Evolutionary conservation across 768 basidiomycete species (phyloP), one percentile per base, ranked within the genome.

Genomic region (Suillus ampliporus): DNA sequence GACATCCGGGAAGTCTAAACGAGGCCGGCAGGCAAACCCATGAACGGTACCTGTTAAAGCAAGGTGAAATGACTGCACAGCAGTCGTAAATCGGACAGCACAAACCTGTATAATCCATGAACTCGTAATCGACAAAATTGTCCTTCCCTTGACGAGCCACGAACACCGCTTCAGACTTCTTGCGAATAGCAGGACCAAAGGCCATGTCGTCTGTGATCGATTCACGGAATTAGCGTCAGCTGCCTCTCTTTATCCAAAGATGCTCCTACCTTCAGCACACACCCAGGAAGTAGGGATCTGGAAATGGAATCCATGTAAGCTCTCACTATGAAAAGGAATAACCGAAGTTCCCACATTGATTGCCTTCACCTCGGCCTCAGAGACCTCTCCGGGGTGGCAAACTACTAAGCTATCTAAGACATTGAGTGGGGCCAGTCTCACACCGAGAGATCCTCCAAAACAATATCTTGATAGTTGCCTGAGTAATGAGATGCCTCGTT

Each of bases 21-120:
- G 80, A 4, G 83, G 84, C 15, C 83, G 77, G 34, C 75, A 72
- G 3, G 82, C 83, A 28, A 86, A 86, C 28, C 85, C 82, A 59
- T 83, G 84, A 2, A 66, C 65, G 17, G 80, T 85, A 64, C 79
- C 83, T 83, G 50, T 8, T 54, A n/a, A 43, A 44, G 21, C n/a
- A 4, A 23, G 14, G 44, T 61, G 19, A 68, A 60, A 58, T 58
- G 23, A 58, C 61, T 46, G 15, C 50, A 37, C 37, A 47, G 7
- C 15, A 19, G 2, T 35, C 26, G 44, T 34, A n/a, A 14, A 10
- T 17, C 21, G 46, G 35, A 23, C 3, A 57, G 57, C 11, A 46
- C 62, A 34, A 38, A 76, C 78, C 79, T 61, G 72, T 72, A 66
- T 80, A 81, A 56, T 72, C 71, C 31, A 68, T 64, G 65, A 79